Percentiles rank a stretch among this genome's conserved stretches.
phyloP scores from a whole-genome alignment of 495 filamentous ascomycete genomes.

The Penicillium macrosclerotiorum region DNA sequence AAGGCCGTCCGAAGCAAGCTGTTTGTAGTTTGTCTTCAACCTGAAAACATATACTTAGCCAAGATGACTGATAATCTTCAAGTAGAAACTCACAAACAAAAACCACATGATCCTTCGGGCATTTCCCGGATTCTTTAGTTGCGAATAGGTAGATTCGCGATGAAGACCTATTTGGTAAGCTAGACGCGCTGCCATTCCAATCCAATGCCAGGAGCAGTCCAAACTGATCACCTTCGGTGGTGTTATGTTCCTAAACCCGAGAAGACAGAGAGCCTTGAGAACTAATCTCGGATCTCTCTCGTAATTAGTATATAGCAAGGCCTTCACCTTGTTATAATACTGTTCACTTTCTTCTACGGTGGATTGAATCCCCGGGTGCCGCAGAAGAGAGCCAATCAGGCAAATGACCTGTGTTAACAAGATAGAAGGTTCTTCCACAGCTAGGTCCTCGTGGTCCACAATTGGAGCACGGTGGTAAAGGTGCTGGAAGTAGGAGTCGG shows the following conservation, averaged over 20 bases:
- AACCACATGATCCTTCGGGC: slow-evolving; percentile 10
- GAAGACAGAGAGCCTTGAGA: slow-evolving; percentile 4
- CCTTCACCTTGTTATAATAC: slow-evolving; percentile 12
- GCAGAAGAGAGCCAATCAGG: slow-evolving; percentile 3
- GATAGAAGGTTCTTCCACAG: neutral
- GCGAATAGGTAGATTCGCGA: slow-evolving; percentile 6
- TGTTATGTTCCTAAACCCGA: slow-evolving; percentile 5
- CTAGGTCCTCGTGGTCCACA: neutral
- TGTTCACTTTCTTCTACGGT: slow-evolving; percentile 6
- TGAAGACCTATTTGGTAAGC: slow-evolving; percentile 13
- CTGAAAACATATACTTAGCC: neutral
- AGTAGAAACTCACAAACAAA: slow-evolving; percentile 1
- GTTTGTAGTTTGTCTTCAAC: slow-evolving; percentile 3
- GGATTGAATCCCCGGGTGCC: slow-evolving; percentile 1
- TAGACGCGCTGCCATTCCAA: slow-evolving; percentile 7
- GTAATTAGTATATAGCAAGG: slow-evolving; percentile 4
- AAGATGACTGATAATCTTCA: neutral
- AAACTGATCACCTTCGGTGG: slow-evolving; percentile 5
- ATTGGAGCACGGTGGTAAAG: slow-evolving; percentile 7
- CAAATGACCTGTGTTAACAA: slow-evolving; percentile 2
- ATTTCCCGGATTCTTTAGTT: slow-evolving; percentile 5
- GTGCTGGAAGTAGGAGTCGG: slow-evolving; percentile 6
- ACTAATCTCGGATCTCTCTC: slow-evolving; percentile 4
- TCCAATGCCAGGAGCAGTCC: slow-evolving; percentile 9
- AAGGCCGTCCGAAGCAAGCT: slow-evolving; percentile 6